Percentiles rank a stretch among this genome's conserved stretches.
Conservation (phyloP, 139 green algal species). For the Trebouxia sp. region DNA sequence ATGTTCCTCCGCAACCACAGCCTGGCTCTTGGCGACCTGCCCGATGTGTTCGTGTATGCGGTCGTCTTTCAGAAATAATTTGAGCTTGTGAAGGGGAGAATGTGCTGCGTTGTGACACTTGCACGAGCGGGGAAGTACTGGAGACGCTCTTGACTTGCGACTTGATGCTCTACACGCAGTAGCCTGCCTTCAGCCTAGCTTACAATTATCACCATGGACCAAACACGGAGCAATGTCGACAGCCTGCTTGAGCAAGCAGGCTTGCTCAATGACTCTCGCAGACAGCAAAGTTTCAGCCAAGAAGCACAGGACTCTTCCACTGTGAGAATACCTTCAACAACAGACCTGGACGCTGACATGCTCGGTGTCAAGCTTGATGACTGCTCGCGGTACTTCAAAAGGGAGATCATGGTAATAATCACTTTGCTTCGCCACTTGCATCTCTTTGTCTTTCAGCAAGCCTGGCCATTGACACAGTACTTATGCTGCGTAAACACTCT, state of each 20-base stretch:
- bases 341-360: conserved; percentile 14
- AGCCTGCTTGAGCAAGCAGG: conserved; percentile 19
- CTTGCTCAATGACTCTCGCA: not conserved
- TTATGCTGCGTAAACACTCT: not conserved
- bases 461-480: not conserved
- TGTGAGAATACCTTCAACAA: not conserved
- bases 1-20: no score
- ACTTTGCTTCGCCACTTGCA: no score
- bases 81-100: no score
- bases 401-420: conserved; percentile 13
- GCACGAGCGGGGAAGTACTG: no score
- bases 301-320: not conserved
- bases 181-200: no score
- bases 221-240: not conserved
- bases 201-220: not conserved
- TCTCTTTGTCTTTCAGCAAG: no score
- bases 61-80: no score
- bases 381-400: conserved; percentile 12
- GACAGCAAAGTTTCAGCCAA: not conserved
- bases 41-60: no score
- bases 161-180: no score
- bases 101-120: no score
- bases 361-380: conserved; percentile 19
- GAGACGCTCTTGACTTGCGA: no score
- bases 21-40: no score